Base-by-base conservation (phyloP, 2,329 filamentous ascomycete genomes). In the Sporothrix euskadiensis region DNA sequence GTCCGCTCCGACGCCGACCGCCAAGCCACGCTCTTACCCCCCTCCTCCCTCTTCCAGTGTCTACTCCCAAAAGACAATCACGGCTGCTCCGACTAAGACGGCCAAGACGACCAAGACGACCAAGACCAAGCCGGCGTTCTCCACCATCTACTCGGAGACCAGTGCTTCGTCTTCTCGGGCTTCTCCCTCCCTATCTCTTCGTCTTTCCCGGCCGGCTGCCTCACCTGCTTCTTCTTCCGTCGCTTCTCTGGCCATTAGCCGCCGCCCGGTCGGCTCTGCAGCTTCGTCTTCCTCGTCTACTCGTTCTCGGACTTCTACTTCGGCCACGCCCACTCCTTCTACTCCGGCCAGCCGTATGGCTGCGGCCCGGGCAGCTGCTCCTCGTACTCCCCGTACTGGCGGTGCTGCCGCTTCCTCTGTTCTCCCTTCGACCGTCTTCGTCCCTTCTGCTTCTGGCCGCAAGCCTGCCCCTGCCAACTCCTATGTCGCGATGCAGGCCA, bases 401-500 rank as follows among this genome's bases (percentile, higher is more conserved):
- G 56, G 32, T 59, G 56, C 30, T 9, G 26, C 56, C 9, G 30
- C 30, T 5, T n/a, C 7, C 4, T n/a, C 35, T 22, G 63, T 57
- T 9, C 10, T 61, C 26, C 26, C 26, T 26, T 26, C 71, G 8
- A 72, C 74, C 7, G 41, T 10, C 14, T 70, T 72, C 57, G 63
- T 49, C 12, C 52, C 69, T 9, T 69, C 69, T 8, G 14, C 69
- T 4, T 2, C 56, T 7, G 61, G 35, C 30, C 69, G 65, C 16
- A 56, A n/a, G 5, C 52, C 70, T 0, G 12, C 66, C 6, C 26
- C 52, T 22, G 52, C 73, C 9, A 19, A 52, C 65, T 75, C 73
- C 12, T 74, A 74, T 26, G 56, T 74, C 6, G 71, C 69, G 7
- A 26, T 73, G 71, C 74, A 75, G 56, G 52, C 44, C 12, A 26